phyloP scores from a whole-genome alignment of 768 basidiomycete species.

The Rhodosporidiobolus sp. region DNA sequence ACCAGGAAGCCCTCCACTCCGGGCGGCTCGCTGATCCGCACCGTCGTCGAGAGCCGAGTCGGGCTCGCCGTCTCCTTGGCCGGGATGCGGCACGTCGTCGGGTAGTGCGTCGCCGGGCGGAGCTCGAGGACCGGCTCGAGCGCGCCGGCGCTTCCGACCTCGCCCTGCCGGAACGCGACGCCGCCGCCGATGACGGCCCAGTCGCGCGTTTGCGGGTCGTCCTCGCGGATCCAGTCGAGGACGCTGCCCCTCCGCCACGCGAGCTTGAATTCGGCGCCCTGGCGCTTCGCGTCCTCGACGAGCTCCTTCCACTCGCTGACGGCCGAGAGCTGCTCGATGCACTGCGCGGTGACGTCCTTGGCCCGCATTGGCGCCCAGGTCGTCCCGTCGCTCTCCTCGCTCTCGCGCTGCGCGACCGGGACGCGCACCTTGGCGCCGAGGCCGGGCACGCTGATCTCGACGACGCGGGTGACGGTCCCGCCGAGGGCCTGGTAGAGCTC shows the following conservation, averaged over 20 bases:
- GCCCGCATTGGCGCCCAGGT: conserved; percentile 59
- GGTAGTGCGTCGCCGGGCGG: conserved; percentile 67
- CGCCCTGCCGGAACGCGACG: conserved; percentile 29
- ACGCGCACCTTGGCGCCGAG: conserved; percentile 51
- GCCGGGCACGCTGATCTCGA: conserved; percentile 71
- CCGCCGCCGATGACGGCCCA: conserved; percentile 26
- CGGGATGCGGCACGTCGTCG: conserved; percentile 50
- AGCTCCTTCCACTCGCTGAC: conserved; percentile 64
- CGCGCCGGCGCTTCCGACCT: too few relatives aligned
- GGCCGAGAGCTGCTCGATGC: conserved; percentile 58
- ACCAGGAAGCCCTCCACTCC: conserved; percentile 77
- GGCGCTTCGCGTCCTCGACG: conserved; percentile 56
- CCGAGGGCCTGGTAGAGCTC: conserved; percentile 73
- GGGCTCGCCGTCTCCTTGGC: conserved; percentile 17
- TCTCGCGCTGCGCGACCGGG: conserved; percentile 15
- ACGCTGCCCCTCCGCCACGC: conserved; percentile 67
- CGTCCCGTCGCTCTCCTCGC: conserved; percentile 40
- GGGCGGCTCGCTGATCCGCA: conserved; percentile 66
- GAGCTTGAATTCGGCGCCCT: conserved; percentile 52
- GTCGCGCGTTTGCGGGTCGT: conserved; percentile 60
- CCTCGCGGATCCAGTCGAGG: conserved; percentile 81
- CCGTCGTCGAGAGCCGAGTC: conserved; percentile 50
- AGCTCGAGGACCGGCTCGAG: conserved; percentile 59
- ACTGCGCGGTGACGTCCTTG: conserved; percentile 63
- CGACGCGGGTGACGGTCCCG: conserved; percentile 62